Evolutionary conservation across 2,329 filamentous ascomycete species (phyloP).

Genomic region (Albophoma yamanashiensis): DNA sequence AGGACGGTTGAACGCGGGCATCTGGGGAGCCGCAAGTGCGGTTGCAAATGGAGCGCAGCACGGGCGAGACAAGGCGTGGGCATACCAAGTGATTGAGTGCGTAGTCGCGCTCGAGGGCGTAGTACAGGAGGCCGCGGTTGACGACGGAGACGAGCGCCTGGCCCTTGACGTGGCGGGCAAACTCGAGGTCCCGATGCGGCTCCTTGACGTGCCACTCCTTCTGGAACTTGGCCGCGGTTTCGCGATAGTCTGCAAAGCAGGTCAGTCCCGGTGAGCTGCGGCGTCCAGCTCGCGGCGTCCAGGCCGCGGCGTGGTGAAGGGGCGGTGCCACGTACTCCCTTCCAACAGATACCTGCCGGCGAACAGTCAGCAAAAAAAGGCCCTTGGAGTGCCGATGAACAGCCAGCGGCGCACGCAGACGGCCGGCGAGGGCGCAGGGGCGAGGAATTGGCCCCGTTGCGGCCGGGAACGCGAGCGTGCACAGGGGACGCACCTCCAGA

Average conservation of each 20-base stretch:
- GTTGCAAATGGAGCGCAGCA: not conserved
- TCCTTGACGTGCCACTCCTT: constrained; percentile 56
- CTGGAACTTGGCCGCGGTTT: constrained; percentile 56
- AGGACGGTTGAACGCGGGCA: not conserved
- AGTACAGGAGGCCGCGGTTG: constrained; percentile 53
- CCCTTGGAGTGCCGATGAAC: not conserved
- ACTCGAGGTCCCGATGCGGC: constrained; percentile 52
- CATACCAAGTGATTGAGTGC: constrained; percentile 37
- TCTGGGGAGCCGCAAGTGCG: not conserved
- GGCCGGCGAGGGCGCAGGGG: constrained; percentile 3
- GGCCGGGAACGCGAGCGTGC: constrained; percentile 13
- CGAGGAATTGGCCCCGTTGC: constrained; percentile 1
- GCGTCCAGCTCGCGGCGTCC: not conserved
- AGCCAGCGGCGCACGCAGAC: not conserved
- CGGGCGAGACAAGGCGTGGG: constrained; percentile 1
- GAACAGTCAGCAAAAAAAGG: constrained; percentile 6
- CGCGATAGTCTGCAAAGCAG: constrained; percentile 46
- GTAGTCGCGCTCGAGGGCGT: constrained; percentile 47
- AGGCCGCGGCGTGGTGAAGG: not conserved
- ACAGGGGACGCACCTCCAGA: constrained; percentile 51
- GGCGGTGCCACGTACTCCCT: constrained; percentile 42
- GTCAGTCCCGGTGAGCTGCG: constrained; percentile 13
- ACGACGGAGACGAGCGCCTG: constrained; percentile 53
- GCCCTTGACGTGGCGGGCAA: constrained; percentile 54
- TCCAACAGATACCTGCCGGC: constrained; percentile 45